Evolutionary conservation across 305 asterid genomes (phyloP), one percentile per base, ranked within the genome.

Genomic region (Salvia sclarea): DNA sequence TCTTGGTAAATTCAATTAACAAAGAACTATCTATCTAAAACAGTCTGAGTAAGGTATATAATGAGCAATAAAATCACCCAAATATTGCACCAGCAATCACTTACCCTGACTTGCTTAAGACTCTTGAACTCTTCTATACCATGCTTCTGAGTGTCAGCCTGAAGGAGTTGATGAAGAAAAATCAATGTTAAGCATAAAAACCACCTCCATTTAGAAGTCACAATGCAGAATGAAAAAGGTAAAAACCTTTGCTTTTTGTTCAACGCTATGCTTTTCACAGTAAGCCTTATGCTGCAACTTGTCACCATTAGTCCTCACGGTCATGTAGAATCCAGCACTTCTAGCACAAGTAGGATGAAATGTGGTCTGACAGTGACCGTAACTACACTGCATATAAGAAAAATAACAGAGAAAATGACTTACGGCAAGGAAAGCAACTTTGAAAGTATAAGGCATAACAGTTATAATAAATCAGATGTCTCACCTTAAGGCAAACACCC

Each of bases 321-420:
- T 88, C 97, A 95, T 88, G 83, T 81, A 87, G 84, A 86, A 92
- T 73, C 92, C 97, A 74, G 98, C 86, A 85, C 95, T 89, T 74
- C 96, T 91, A 75, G 95, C 98, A 86, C 99, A 95, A 67, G 88
- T 85, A 60, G 98, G 97, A 82, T 95, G 99, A 82, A 95, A 92
- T 69, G 91, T 70, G 76, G 86, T 85, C 73, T 88, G 97, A 71
- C 99, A 95, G 81, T 95, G 95, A 73, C 99, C 98, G 72, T 88
- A 89, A 79, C 88, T 86, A 78, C 99, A 95, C 99, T 95, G 95
- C 66, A 74, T 61, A 72, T 43, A 71, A 47, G 49, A 45, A 74
- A 66, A 74, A 72, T 12, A 66, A 67, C 52, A 49, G 47, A 25
- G 59, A 59, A 72, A 61, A 71, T 25, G 61, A 50, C 20, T 31